phyloP scores from a whole-genome alignment of 441 rosid species.

The Gossypium aridum region DNA sequence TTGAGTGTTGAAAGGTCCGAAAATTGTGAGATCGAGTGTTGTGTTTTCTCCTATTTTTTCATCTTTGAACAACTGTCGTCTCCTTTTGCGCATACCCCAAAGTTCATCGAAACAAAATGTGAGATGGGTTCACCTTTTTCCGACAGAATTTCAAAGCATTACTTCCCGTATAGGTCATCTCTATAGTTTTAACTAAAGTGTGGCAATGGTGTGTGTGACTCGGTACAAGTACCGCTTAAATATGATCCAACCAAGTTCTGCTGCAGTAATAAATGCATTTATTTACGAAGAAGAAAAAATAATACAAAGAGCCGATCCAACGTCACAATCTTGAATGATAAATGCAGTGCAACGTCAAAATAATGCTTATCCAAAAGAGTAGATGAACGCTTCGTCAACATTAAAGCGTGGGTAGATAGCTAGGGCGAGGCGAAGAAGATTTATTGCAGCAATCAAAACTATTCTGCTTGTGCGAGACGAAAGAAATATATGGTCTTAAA shows the following conservation, averaged over 20 bases:
- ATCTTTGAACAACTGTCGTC: neutral
- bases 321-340: neutral
- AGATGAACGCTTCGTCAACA: neutral
- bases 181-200: neutral
- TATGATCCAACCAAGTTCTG: neutral
- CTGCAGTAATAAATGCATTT: neutral
- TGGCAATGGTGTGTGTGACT: neutral
- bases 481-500: neutral
- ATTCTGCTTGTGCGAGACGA: neutral
- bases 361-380: neutral
- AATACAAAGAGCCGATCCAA: neutral
- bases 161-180: neutral
- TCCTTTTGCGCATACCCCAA: neutral
- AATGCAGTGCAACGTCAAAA: neutral
- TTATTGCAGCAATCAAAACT: neutral
- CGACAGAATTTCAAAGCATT: neutral
- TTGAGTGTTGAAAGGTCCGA: too few relatives aligned
- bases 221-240: neutral
- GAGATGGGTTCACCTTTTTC: neutral
- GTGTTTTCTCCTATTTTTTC: neutral
- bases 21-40: too few relatives aligned
- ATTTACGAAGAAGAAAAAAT: neutral
- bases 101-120: neutral
- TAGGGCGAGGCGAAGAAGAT: neutral
- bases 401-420: neutral